phyloP scores from a whole-genome alignment of 805 yeast genomes.

The Blastobotrys peoriensis region DNA sequence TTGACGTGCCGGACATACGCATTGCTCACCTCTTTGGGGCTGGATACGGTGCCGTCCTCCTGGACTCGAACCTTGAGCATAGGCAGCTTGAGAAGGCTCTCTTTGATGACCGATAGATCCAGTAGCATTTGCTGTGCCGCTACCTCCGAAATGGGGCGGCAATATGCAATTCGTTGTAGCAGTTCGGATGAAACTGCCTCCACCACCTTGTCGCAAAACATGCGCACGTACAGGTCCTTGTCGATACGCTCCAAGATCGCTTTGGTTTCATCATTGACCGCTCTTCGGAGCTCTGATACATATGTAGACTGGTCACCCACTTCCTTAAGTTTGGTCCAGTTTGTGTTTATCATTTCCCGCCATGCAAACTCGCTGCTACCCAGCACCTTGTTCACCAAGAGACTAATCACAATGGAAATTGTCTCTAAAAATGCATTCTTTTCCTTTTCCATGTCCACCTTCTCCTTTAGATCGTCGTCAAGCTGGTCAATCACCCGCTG shows the following conservation, averaged over 20 bases:
- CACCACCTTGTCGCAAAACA: slow-evolving; percentile 67
- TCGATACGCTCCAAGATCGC: slow-evolving; percentile 36
- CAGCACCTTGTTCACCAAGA: slow-evolving; percentile 52
- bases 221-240: slow-evolving; percentile 65
- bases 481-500: slow-evolving; percentile 46
- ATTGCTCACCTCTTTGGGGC: slow-evolving; percentile 24
- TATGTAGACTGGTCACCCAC: slow-evolving; percentile 71
- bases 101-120: slow-evolving; percentile 63
- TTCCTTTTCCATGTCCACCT: slow-evolving; percentile 46
- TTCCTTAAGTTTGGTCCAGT: slow-evolving; percentile 62
- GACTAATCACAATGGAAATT: slow-evolving; percentile 51
- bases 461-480: slow-evolving; percentile 37
- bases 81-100: slow-evolving; percentile 36
- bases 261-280: slow-evolving; percentile 42
- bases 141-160: slow-evolving; percentile 64
- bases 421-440: slow-evolving; percentile 51
- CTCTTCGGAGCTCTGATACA: slow-evolving; percentile 49
- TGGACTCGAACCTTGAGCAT: slow-evolving; percentile 18
- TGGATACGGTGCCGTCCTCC: slow-evolving; percentile 3
- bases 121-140: slow-evolving; percentile 75
- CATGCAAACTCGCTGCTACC: slow-evolving; percentile 62
- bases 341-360: slow-evolving; percentile 74
- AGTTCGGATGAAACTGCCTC: slow-evolving; percentile 57
- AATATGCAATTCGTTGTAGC: slow-evolving; percentile 47
- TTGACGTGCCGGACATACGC: slow-evolving; percentile 41